phyloP scores from a whole-genome alignment of 1,139 yeast species.

The Saccharomyces pastorianus region DNA sequence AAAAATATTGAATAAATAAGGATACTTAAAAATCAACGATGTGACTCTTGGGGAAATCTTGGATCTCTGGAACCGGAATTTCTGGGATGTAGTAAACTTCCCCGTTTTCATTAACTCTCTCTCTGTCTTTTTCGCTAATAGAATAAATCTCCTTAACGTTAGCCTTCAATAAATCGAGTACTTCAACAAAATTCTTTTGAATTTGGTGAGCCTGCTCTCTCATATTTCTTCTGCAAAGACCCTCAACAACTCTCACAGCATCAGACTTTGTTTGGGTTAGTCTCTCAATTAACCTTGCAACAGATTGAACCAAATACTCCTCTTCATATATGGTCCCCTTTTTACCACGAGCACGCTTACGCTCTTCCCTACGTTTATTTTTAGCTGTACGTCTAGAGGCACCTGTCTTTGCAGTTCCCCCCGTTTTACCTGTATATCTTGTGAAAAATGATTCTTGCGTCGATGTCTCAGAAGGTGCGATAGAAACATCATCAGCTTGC shows the following conservation, averaged over 20 bases:
- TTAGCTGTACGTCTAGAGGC: slow-evolving; percentile 88
- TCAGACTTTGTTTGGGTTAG: slow-evolving; percentile 68
- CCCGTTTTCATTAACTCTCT: slow-evolving; percentile 83
- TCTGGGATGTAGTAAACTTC: slow-evolving; percentile 67
- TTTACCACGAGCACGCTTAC: slow-evolving; percentile 93
- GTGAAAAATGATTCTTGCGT: slow-evolving; percentile 91
- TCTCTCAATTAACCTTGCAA: slow-evolving; percentile 81
- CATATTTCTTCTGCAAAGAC: slow-evolving; percentile 62
- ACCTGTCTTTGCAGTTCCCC: slow-evolving; percentile 94
- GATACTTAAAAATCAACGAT: slow-evolving; percentile 45
- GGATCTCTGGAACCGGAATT: slow-evolving; percentile 57
- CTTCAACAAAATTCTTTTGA: slow-evolving; percentile 58
- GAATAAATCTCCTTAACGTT: slow-evolving; percentile 67
- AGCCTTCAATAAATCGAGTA: slow-evolving; percentile 47
- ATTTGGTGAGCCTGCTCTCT: slow-evolving; percentile 76
- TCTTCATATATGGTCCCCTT: slow-evolving; percentile 97
- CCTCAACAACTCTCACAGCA: slow-evolving; percentile 65
- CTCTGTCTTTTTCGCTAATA: slow-evolving; percentile 77
- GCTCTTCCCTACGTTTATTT: slow-evolving; percentile 87
- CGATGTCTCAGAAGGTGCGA: slow-evolving; percentile 91
- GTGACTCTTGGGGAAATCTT: slow-evolving; percentile 49
- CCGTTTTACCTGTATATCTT: slow-evolving; percentile 89
- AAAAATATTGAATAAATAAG: neutral
- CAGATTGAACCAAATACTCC: slow-evolving; percentile 81
- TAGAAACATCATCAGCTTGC: slow-evolving; percentile 85